Evolutionary conservation across 768 basidiomycete species (phyloP).

Genomic region (Boletus barrowsii): DNA sequence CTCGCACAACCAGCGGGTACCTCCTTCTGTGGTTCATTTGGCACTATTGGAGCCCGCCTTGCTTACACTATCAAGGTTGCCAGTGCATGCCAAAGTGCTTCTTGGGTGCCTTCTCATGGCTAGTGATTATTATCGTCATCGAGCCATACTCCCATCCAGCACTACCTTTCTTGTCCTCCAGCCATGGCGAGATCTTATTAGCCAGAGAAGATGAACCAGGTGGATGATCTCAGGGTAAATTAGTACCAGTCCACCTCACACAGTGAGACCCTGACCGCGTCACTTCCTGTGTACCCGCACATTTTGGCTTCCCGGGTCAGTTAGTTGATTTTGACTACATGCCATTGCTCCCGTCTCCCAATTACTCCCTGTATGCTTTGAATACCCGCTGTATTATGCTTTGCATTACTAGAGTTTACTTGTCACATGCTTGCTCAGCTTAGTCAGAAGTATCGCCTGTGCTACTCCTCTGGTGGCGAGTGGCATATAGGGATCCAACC

Average conservation of each 20-base stretch:
- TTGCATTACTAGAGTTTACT: no score
- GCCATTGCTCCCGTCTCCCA: neutral
- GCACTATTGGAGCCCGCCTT: constrained; percentile 21
- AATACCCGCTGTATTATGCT: neutral
- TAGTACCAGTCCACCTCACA: no score
- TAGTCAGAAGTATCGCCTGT: constrained; percentile 15
- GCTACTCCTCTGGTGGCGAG: no score
- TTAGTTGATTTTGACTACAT: neutral
- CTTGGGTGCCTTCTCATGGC: constrained; percentile 23
- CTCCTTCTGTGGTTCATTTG: constrained; percentile 28
- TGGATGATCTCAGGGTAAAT: no score
- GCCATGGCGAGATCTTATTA: neutral
- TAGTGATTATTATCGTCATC: neutral
- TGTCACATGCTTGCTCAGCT: neutral
- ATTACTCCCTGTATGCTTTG: neutral
- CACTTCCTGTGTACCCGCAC: no score
- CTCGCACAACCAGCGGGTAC: constrained; percentile 13
- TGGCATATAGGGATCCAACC: neutral
- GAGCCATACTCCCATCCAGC: neutral
- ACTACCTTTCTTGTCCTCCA: neutral
- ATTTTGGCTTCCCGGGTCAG: neutral
- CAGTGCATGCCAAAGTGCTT: constrained; percentile 12
- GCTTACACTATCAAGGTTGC: constrained; percentile 19
- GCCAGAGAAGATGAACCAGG: neutral
- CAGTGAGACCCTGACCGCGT: no score